Evolutionary conservation across 164 flowering plant species (phyloP), one percentile per base, ranked within the genome.

Genomic region (Pachysandra terminalis): DNA sequence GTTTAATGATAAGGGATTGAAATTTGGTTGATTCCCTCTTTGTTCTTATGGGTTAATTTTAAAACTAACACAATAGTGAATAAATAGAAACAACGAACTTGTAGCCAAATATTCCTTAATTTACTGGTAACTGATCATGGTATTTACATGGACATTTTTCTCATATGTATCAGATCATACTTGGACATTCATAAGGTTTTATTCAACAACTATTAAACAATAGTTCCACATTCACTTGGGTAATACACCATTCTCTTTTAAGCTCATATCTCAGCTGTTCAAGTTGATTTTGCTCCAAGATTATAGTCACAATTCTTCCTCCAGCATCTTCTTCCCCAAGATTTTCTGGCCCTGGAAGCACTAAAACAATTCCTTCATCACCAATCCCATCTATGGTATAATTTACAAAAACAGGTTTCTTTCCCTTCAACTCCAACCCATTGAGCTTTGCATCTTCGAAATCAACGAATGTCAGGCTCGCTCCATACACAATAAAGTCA

Each of bases 391-490:
- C 80, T 5, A 88, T 56, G 1, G 24, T 59, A 56, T 81, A 89
- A 60, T 77, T 76, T 14, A 77, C 95, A 24, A 59, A 68, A 61
- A 78, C 66, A 0, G 95, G 86, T 57, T 67, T 84, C 0, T 84
- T 57, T 9, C 89, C 93, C 14, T 78, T 78, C 40, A 84, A 1
- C 58, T 87, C 76, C 67, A 90, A 59, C 54, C 78, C 90, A 65
- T 86, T 84, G 32, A 86, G 52, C 27, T 78, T 67, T 0, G 71
- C 83, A 13, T 72, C 90, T 67, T 82, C 87, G 68, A 86, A 26
- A 66, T 89, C 72, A 49, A 86, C 83, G 53, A 93, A 90, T 5
- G 96, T 93, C 79, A 90, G 59, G 51, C 82, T 85, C 13, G 86
- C 81, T 0, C 96, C 98, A 27, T 87, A 90, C 7, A 82, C 64